Base-by-base conservation (phyloP, 2,329 filamentous ascomycete genomes). In the Apiospora arundinis region DNA sequence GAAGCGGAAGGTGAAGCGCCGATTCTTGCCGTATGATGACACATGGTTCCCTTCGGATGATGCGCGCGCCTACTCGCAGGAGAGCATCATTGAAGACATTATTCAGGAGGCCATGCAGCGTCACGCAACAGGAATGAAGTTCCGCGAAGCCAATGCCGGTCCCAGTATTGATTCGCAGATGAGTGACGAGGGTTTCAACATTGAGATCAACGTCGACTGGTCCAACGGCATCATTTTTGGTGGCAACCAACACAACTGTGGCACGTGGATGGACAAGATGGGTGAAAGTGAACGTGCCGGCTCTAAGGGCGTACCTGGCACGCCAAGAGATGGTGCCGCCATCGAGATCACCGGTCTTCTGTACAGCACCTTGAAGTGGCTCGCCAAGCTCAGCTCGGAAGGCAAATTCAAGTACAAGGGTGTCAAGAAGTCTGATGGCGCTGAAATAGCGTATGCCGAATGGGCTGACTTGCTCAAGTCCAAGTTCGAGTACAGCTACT, bases 221-320 rank as follows among this genome's bases (percentile, higher is more conserved):
- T 85, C 89, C 44, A 96, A 91, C 6, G 97, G 96, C 28, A 89
- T 99, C 74, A 92, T 99, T 71, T 97, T 97, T 78, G 96, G 97
- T 70, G 96, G 97, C 45, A 98, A 94, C 78, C 95, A 98, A 79
- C 88, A 85, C 83, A 99, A 99, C 82, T 99, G 97, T 77, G 96
- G 96, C 69, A 99, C 96, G 1, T 99, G 96, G 96, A 98, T 98
- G 95, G 96, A 99, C 86, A 99, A 99, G 88, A 99, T 99, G 96
- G 96, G 96, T n/a, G 96, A 99, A 82, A 97, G 95, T 74, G 91
- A 93, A 74, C 93, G 92, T 73, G 96, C 97, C 21, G 92, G 93
- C 72, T 97, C 92, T 78, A 98, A 98, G 84, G 97, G 96, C 68
- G 86, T 97, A 25, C 97, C 96, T 0, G 96, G 95, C 11, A 99